phyloP scores from a whole-genome alignment of 2,329 filamentous ascomycete species.

The Coniochaeta ligniaria region DNA sequence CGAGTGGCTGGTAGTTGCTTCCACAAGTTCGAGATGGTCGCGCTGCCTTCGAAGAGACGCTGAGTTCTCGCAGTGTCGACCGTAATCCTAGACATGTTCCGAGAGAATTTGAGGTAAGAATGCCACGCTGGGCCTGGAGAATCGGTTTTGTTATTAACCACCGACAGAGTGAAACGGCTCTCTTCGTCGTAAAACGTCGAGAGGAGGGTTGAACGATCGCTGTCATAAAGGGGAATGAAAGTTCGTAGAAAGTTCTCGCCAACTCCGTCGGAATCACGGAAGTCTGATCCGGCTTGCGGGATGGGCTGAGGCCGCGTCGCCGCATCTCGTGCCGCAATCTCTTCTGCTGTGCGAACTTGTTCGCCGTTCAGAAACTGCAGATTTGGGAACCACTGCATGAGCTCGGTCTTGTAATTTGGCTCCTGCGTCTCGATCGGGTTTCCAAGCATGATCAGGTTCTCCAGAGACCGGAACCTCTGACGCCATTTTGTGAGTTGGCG shows the following conservation, averaged over 20 bases:
- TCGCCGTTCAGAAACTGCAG: conserved; percentile 70
- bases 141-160: conserved; percentile 53
- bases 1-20: conserved; percentile 62
- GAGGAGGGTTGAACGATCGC: conserved; percentile 56
- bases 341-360: conserved; percentile 65
- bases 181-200: conserved; percentile 66
- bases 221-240: conserved; percentile 70
- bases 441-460: conserved; percentile 71
- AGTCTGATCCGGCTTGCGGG: conserved; percentile 58
- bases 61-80: conserved; percentile 49
- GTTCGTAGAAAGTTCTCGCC: conserved; percentile 69
- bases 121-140: conserved; percentile 55
- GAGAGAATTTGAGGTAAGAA: conserved; percentile 67
- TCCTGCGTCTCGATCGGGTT: conserved; percentile 63
- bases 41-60: conserved; percentile 57
- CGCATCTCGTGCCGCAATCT: conserved; percentile 50
- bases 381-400: conserved; percentile 77
- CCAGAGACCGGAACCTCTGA: conserved; percentile 67
- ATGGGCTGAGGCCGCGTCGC: conserved; percentile 48
- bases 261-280: conserved; percentile 66
- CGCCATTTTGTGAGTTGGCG: conserved; percentile 69
- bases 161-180: conserved; percentile 68
- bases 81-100: conserved; percentile 46
- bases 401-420: conserved; percentile 56
- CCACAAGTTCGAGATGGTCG: conserved; percentile 63